A percentile compares a stretch with the other conserved stretches of the same genome.
Evolutionary conservation across 108 stramenopile genomes (phyloP).

Genomic region (Parietichytrium sp.): DNA sequence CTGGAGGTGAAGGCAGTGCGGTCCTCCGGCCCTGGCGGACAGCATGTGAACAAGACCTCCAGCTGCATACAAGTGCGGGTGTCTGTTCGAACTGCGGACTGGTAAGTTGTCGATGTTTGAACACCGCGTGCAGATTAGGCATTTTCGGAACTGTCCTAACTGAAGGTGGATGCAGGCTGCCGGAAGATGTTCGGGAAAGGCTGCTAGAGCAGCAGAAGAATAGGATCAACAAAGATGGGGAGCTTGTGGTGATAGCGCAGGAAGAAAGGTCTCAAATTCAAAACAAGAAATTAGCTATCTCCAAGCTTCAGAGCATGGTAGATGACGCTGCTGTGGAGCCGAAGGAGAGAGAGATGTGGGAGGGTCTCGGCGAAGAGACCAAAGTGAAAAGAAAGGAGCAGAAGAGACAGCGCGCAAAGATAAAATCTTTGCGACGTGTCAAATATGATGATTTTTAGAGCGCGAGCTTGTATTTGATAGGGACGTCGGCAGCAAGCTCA

Average conservation of each 20-base stretch:
- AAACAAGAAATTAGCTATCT: background rate
- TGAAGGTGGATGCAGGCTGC: slow-evolving; percentile 30
- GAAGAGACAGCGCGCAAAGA: background rate
- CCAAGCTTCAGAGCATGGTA: background rate
- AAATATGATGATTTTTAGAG: background rate
- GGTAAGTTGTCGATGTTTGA: too few species aligned
- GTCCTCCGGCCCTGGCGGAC: slow-evolving; percentile 29
- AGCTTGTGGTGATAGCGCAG: slow-evolving; percentile 16
- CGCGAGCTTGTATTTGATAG: too few species aligned
- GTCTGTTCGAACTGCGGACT: slow-evolving; percentile 24
- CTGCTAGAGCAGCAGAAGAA: background rate
- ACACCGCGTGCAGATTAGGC: too few species aligned
- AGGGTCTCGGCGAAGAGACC: background rate
- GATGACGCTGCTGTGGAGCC: background rate
- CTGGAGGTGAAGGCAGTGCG: slow-evolving; percentile 19
- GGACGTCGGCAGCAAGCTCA: too few species aligned
- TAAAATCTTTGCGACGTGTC: background rate
- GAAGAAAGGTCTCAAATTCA: background rate
- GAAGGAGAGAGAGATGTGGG: background rate
- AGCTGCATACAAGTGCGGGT: slow-evolving; percentile 17
- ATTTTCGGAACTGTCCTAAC: too few species aligned
- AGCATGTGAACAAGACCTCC: slow-evolving; percentile 22
- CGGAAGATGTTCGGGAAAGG: background rate
- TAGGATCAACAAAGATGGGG: background rate
- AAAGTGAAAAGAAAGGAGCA: background rate